Evolutionary conservation across 2,329 filamentous ascomycete genomes (phyloP), one percentile per base, ranked within the genome.

Genomic region (Alternaria alternata): DNA sequence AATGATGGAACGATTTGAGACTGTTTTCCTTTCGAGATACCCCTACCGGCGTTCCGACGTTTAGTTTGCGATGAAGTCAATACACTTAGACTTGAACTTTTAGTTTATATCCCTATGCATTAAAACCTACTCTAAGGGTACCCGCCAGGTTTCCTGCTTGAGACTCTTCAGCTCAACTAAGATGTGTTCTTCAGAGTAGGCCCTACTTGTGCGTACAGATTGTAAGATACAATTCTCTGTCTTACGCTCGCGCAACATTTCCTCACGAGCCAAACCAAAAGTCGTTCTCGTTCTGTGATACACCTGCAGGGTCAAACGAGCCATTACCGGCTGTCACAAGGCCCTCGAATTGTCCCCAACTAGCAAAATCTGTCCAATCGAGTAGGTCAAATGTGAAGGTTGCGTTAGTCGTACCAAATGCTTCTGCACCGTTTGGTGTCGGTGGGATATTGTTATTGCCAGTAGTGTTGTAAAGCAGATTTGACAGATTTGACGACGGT

Each of bases 321-420:
- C 74, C 73, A 43, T 74, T 75, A 1, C 75, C 74, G 7, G 73
- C 70, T 11, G 75, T 78, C 0, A 79, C 76, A 41, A 79, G 61
- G 36, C 76, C 77, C 52, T 78, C 76, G 49, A 79, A 79, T 47
- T 78, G 75, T 4, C 75, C 75, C 76, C 76, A 79, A 39, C 75
- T 77, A 5, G 76, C 75, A 46, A 78, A 53, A 57, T 78, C 75
- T 12, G 75, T 72, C 71, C 71, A 30, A 63, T 62, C 54, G 70
- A 34, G 48, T 65, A 74, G 34, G 47, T 70, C 30, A 61, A 65
- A 54, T 69, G 75, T 24, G 69, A 65, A 56, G 2, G 30, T 53
- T 8, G 46, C 14, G 20, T 38, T 49, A 1, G 46, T 26, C 7
- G 46, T 34, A 8, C 41, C 48, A 34, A 53, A 44, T n/a, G 26